phyloP scores from a whole-genome alignment of 805 yeast genomes.

The Spathaspora gorwiae region DNA sequence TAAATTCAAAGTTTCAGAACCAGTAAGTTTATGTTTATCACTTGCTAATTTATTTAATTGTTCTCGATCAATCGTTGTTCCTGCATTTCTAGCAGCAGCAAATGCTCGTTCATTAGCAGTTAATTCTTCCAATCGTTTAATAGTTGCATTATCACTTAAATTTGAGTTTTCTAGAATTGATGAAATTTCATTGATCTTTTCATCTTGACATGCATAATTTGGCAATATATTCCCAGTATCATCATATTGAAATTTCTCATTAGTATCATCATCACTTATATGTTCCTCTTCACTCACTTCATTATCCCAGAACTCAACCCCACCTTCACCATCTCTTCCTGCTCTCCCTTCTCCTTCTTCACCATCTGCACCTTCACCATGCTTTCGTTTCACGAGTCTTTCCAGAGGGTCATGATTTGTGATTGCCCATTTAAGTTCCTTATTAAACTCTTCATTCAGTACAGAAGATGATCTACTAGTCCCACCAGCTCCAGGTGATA shows the following conservation, averaged over 20 bases:
- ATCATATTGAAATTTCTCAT: slow-evolving; percentile 52
- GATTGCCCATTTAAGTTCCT: slow-evolving; percentile 58
- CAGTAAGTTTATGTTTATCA: slow-evolving; percentile 38
- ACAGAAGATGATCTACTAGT: slow-evolving; percentile 30
- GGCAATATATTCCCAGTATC: slow-evolving; percentile 59
- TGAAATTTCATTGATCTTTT: slow-evolving; percentile 36
- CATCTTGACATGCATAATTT: slow-evolving; percentile 47
- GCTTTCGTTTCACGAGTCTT: slow-evolving; percentile 34
- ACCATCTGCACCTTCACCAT: slow-evolving; percentile 3
- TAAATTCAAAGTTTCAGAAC: slow-evolving; percentile 41
- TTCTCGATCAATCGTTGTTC: slow-evolving; percentile 30
- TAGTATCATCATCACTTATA: slow-evolving; percentile 55
- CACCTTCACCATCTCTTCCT: slow-evolving; percentile 8
- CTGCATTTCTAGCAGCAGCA: slow-evolving; percentile 49
- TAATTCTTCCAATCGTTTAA: slow-evolving; percentile 50
- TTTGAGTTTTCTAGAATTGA: slow-evolving; percentile 35
- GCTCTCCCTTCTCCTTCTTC: slow-evolving; percentile 7
- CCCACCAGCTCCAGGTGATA: slow-evolving; percentile 26
- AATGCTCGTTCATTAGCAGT: slow-evolving; percentile 57
- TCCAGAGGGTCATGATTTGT: slow-evolving; percentile 73
- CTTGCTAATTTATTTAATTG: slow-evolving; percentile 27
- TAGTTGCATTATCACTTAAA: slow-evolving; percentile 42
- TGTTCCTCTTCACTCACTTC: slow-evolving; percentile 57
- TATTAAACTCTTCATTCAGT: slow-evolving; percentile 33
- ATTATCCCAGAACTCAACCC: slow-evolving; percentile 18